A percentile compares a stretch with the other conserved stretches of the same genome.
Conservation (phyloP, 2,329 filamentous ascomycete species). For the Beauveria australis region DNA sequence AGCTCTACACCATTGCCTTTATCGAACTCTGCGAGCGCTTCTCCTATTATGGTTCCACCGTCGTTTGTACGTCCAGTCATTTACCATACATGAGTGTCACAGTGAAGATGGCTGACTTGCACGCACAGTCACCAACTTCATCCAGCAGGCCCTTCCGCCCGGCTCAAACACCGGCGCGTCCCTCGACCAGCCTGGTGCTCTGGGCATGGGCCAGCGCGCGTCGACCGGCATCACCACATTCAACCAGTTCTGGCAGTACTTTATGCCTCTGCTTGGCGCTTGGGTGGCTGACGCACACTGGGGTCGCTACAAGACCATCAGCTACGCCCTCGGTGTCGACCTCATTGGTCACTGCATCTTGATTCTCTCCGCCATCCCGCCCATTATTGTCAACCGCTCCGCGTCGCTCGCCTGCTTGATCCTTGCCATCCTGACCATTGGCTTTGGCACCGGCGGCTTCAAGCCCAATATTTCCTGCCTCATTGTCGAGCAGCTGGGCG, state of each 20-base stretch:
- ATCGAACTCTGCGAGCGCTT: conserved; percentile 66
- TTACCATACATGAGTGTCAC: too few relatives aligned
- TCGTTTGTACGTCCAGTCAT: conserved; percentile 53
- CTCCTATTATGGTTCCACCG: conserved; percentile 61
- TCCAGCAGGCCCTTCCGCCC: conserved; percentile 47
- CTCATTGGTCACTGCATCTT: conserved; percentile 60
- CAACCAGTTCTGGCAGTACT: conserved; percentile 53
- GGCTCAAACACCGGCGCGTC: conserved; percentile 47
- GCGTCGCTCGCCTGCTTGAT: conserved; percentile 55
- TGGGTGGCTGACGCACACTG: conserved; percentile 47
- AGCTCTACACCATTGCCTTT: conserved; percentile 55
- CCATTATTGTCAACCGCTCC: conserved; percentile 46
- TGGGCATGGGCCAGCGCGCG: conserved; percentile 49
- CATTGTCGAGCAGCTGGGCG: conserved; percentile 56
- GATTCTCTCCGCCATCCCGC: conserved; percentile 56
- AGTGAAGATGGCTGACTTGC: background rate
- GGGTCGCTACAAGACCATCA: conserved; percentile 63
- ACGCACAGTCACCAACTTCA: conserved; percentile 48
- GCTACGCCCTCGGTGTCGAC: conserved; percentile 51
- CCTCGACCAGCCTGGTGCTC: conserved; percentile 39
- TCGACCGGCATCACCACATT: conserved; percentile 37
- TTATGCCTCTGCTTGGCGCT: conserved; percentile 49
- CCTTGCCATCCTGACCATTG: conserved; percentile 45
- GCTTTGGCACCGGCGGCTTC: conserved; percentile 64
- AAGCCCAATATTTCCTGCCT: conserved; percentile 64